Evolutionary conservation across 2,329 filamentous ascomycete genomes (phyloP).

Genomic region (Talaromyces sp.): DNA sequence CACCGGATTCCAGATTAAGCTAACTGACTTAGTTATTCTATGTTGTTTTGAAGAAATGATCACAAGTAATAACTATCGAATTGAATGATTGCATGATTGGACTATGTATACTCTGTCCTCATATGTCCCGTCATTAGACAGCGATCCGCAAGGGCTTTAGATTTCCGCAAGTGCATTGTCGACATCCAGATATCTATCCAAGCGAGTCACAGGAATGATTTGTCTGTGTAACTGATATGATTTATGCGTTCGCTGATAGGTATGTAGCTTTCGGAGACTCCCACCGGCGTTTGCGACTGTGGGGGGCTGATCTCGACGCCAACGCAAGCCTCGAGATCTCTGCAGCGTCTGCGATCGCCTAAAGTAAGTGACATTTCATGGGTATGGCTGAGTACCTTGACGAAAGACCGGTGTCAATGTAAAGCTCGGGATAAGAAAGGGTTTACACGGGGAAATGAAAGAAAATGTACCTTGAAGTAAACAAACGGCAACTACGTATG

Average conservation of each 20-base stretch:
- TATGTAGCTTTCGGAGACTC: background rate
- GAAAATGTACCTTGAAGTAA: background rate
- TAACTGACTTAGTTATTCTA: background rate
- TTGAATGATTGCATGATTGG: background rate
- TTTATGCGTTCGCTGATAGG: background rate
- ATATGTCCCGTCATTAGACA: background rate
- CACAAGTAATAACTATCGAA: background rate
- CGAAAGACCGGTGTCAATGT: background rate
- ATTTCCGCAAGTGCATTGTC: background rate
- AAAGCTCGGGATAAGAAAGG: background rate
- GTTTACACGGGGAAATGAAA: background rate
- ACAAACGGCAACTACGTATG: conserved; percentile 8
- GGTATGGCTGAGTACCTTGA: background rate
- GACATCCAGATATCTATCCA: background rate
- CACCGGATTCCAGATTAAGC: background rate
- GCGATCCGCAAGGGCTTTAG: too few relatives aligned
- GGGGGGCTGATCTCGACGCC: conserved; percentile 2
- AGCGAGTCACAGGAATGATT: background rate
- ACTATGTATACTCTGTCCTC: background rate
- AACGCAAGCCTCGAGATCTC: background rate
- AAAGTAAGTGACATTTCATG: background rate
- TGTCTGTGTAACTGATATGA: background rate
- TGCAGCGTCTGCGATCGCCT: background rate
- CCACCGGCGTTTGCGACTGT: background rate
- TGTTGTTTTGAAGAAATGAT: background rate